These are phyloP conservation scores for Fonsecaea pugnacius DNA, from an alignment of 2,329 filamentous ascomycete species.

Conservation along the genomic window DNA sequence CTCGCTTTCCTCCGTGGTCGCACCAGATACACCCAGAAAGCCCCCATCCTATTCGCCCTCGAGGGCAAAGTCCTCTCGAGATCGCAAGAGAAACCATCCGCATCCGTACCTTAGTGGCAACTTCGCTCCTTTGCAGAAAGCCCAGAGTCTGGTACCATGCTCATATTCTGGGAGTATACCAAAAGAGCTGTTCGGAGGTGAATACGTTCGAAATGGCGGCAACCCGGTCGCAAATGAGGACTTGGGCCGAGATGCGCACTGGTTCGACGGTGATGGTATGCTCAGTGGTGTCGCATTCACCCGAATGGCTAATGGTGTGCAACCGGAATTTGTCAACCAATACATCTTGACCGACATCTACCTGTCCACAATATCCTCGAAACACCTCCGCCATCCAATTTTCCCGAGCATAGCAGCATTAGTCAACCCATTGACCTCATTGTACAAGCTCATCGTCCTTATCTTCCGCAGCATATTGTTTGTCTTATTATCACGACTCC, in stretches of 20 bases:
- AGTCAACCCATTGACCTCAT: slow-evolving; percentile 61
- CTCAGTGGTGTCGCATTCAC: slow-evolving; percentile 68
- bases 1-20: not conserved
- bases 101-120: slow-evolving; percentile 65
- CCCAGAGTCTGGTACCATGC: slow-evolving; percentile 62
- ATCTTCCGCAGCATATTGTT: slow-evolving; percentile 64
- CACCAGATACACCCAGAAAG: slow-evolving; percentile 7
- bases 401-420: slow-evolving; percentile 70
- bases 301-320: slow-evolving; percentile 50
- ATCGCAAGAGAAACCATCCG: slow-evolving; percentile 28
- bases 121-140: slow-evolving; percentile 68
- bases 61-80: slow-evolving; percentile 19
- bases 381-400: slow-evolving; percentile 59
- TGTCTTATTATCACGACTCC: slow-evolving; percentile 62
- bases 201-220: slow-evolving; percentile 74
- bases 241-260: slow-evolving; percentile 66
- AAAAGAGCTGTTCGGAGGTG: slow-evolving; percentile 66
- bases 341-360: slow-evolving; percentile 71
- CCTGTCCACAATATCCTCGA: slow-evolving; percentile 57
- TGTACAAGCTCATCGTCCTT: slow-evolving; percentile 55
- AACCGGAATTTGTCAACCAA: slow-evolving; percentile 70
- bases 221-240: slow-evolving; percentile 69
- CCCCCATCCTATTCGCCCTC: slow-evolving; percentile 5
- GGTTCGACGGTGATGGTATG: slow-evolving; percentile 79
- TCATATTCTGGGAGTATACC: slow-evolving; percentile 64